phyloP scores from a whole-genome alignment of 2,329 filamentous ascomycete species.

The Colletotrichum brevisporum region DNA sequence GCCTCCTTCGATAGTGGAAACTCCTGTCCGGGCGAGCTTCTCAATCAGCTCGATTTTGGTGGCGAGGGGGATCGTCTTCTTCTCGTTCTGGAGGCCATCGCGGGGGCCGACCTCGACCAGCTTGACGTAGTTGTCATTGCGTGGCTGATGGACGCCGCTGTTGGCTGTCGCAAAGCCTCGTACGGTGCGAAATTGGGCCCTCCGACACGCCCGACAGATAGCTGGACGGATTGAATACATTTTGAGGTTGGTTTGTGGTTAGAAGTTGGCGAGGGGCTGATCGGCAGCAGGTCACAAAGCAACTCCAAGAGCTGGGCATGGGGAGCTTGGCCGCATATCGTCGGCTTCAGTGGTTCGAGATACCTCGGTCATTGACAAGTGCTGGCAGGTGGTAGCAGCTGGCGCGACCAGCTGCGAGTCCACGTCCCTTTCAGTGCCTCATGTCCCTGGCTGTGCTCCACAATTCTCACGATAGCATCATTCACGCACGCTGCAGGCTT shows the following conservation, averaged over 20 bases:
- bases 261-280: constrained; percentile 19
- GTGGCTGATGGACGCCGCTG: constrained; percentile 42
- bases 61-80: constrained; percentile 75
- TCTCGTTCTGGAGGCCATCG: constrained; percentile 91
- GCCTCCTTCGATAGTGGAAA: constrained; percentile 83
- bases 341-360: constrained; percentile 31
- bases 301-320: constrained; percentile 19
- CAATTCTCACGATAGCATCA: constrained; percentile 15
- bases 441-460: neutral
- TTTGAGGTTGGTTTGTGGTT: constrained; percentile 19
- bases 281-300: constrained; percentile 19
- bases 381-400: neutral
- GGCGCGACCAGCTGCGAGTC: neutral
- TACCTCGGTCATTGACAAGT: neutral
- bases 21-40: constrained; percentile 75
- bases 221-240: constrained; percentile 56
- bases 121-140: constrained; percentile 63
- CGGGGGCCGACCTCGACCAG: constrained; percentile 89
- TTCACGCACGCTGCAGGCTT: neutral
- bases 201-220: constrained; percentile 56
- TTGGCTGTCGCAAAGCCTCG: constrained; percentile 59
- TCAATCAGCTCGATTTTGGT: constrained; percentile 85
- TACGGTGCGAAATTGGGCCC: constrained; percentile 48
- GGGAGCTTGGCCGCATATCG: constrained; percentile 39
- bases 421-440: neutral